These are phyloP conservation scores for Albizia julibrissin DNA, from an alignment of 306 rosid genomes.

Conservation along the genomic window DNA sequence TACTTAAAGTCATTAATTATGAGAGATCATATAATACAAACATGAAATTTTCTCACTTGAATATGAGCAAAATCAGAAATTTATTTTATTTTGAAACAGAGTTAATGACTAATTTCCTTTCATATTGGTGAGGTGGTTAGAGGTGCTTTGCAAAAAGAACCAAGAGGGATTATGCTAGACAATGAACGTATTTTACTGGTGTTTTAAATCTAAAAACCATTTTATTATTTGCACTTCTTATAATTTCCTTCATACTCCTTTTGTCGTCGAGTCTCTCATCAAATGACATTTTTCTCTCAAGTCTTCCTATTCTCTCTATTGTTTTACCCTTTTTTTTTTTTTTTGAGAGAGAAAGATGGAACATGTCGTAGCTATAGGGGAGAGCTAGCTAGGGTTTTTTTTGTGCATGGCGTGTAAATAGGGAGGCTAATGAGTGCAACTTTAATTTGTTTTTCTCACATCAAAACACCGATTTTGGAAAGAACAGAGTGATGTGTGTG, in stretches of 20 bases:
- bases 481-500: not conserved
- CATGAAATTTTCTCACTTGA: too few species aligned
- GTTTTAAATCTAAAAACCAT: too few species aligned
- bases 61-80: too few species aligned
- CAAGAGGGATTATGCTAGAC: not conserved
- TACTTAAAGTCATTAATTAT: too few species aligned
- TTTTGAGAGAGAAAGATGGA: not conserved
- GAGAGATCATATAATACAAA: too few species aligned
- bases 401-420: not conserved
- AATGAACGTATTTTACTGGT: not conserved
- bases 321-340: not conserved
- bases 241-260: not conserved
- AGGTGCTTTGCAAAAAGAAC: not conserved
- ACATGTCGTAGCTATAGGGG: not conserved
- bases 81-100: too few species aligned
- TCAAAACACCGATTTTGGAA: slow-evolving; percentile 23
- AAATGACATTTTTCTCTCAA: too few species aligned
- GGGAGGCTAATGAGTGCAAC: not conserved
- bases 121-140: not conserved
- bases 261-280: too few species aligned
- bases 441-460: not conserved
- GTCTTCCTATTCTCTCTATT: not conserved
- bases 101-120: not conserved
- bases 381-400: not conserved
- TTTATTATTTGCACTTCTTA: not conserved